phyloP scores from a whole-genome alignment of 2,329 filamentous ascomycete species.

The Thelonectria rubi region DNA sequence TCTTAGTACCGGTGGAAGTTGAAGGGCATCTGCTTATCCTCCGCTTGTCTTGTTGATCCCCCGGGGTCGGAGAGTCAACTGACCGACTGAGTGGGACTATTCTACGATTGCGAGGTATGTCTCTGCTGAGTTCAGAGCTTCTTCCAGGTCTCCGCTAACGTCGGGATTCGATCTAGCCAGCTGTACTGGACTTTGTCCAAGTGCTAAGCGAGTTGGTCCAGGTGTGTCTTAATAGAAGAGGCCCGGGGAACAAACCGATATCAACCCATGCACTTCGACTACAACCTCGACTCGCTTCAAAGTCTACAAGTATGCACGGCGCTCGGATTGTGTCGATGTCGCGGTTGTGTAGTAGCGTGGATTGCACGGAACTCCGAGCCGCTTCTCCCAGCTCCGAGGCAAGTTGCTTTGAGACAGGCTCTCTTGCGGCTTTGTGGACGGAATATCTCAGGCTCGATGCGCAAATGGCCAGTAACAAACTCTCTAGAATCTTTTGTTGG shows the following conservation, averaged over 20 bases:
- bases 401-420: neutral
- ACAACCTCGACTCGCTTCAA: constrained; percentile 4
- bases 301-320: constrained; percentile 14
- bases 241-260: constrained; percentile 4
- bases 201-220: neutral
- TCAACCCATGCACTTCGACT: constrained; percentile 19
- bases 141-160: neutral
- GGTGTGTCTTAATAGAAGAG: no score
- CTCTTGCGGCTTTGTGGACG: constrained; percentile 7
- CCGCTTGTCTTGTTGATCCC: neutral
- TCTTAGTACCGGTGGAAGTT: neutral
- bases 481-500: neutral
- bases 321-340: constrained; percentile 6
- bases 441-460: constrained; percentile 22
- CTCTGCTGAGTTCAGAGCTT: neutral
- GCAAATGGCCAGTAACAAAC: constrained; percentile 17
- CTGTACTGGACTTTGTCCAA: constrained; percentile 3
- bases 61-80: constrained; percentile 1
- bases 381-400: neutral
- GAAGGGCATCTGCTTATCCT: neutral
- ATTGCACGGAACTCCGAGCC: constrained; percentile 1
- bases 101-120: constrained; percentile 5
- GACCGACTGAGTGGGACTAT: neutral
- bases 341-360: neutral
- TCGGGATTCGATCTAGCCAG: neutral